Conservation (phyloP, 2,329 filamentous ascomycete genomes). For the Paecilomyces variotii region DNA sequence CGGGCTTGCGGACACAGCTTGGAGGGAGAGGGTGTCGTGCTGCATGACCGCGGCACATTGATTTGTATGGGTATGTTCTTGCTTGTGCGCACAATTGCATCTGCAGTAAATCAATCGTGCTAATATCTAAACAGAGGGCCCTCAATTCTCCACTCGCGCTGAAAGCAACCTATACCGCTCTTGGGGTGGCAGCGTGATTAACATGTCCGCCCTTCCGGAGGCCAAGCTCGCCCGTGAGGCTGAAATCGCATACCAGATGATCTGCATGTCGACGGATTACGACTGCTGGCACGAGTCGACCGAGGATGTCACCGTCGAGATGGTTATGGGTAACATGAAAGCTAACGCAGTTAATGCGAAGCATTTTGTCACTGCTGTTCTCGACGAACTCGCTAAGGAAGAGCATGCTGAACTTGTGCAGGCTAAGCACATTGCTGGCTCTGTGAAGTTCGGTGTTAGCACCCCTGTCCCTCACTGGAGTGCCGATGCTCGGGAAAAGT, state of each 20-base stretch:
- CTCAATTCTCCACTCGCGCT: constrained; percentile 91
- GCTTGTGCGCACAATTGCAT: constrained; percentile 1
- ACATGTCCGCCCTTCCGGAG: constrained; percentile 95
- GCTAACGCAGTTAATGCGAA: constrained; percentile 84
- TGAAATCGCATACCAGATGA: constrained; percentile 95
- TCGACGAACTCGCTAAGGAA: constrained; percentile 74
- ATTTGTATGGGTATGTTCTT: constrained; percentile 74
- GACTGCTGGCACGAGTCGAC: constrained; percentile 88
- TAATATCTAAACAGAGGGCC: constrained; percentile 60
- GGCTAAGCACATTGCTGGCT: constrained; percentile 74
- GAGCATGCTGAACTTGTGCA: constrained; percentile 67
- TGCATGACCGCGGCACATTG: constrained; percentile 78
- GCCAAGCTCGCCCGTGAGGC: constrained; percentile 94
- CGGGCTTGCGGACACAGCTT: constrained; percentile 67
- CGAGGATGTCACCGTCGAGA: constrained; percentile 81
- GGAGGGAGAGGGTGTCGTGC: constrained; percentile 71
- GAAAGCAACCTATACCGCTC: constrained; percentile 91
- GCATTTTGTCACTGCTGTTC: constrained; percentile 72
- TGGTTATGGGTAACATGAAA: constrained; percentile 96
- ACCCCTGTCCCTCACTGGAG: constrained; percentile 70
- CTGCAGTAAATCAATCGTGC: background rate
- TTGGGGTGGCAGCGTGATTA: constrained; percentile 93
- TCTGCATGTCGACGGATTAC: constrained; percentile 99
- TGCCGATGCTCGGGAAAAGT: constrained; percentile 66
- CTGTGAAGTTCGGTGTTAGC: constrained; percentile 72